phyloP scores from a whole-genome alignment of 2,329 filamentous ascomycete species.

The Ophiostoma himal-ulmi region DNA sequence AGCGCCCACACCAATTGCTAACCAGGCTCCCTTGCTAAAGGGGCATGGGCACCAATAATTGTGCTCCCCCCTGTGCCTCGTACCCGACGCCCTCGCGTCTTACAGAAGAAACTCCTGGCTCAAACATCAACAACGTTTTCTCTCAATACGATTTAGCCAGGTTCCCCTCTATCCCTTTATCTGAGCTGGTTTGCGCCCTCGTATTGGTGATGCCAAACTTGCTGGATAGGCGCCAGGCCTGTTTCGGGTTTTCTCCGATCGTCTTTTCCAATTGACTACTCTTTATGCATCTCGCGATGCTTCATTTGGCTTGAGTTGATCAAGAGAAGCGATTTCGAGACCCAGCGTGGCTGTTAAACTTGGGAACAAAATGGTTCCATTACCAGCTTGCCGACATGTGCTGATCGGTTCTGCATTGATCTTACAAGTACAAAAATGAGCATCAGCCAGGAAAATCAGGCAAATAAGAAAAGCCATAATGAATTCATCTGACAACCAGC shows the following conservation, averaged over 20 bases:
- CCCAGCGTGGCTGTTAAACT: neutral
- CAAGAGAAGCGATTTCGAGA: neutral
- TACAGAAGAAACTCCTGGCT: constrained; percentile 4
- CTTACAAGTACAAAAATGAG: neutral
- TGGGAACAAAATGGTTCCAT: neutral
- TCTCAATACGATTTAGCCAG: neutral
- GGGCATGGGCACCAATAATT: neutral
- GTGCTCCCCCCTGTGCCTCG: neutral
- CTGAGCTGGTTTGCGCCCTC: neutral
- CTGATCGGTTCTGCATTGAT: neutral
- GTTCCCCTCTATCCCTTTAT: neutral
- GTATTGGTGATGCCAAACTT: neutral
- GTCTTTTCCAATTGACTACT: neutral
- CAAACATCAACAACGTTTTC: neutral
- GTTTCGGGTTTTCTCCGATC: neutral
- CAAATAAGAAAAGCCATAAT: neutral
- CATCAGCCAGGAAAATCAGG: neutral
- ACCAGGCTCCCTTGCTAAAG: neutral
- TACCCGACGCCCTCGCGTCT: neutral
- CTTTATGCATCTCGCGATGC: neutral
- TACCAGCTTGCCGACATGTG: neutral
- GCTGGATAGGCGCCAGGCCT: constrained; percentile 1
- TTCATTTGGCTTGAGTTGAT: neutral
- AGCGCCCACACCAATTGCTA: neutral
- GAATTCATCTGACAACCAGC: neutral